Conservation (phyloP, 495 filamentous ascomycete genomes). For the Aspergillus conjunctus region DNA sequence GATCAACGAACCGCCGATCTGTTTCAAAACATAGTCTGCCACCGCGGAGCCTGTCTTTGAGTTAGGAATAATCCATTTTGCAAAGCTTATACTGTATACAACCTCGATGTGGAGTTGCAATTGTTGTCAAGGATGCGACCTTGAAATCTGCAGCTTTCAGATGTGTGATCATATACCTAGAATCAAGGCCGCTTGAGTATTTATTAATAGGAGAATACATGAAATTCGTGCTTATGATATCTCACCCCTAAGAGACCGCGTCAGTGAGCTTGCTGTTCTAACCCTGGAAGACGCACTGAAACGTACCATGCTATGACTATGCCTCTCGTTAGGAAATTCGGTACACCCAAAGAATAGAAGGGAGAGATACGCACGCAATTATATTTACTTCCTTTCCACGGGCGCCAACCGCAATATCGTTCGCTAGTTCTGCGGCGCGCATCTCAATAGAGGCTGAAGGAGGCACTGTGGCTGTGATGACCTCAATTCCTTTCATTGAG, state of each 20-base stretch:
- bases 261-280: constrained; percentile 20
- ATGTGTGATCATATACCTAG: constrained; percentile 87
- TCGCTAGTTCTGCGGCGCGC: constrained; percentile 66
- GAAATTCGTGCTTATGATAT: constrained; percentile 12
- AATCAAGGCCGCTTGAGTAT: constrained; percentile 74
- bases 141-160: constrained; percentile 71
- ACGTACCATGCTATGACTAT: constrained; percentile 73
- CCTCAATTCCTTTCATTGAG: constrained; percentile 67
- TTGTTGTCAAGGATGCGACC: constrained; percentile 79
- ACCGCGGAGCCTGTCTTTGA: constrained; percentile 64
- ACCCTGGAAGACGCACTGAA: not conserved
- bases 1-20: constrained; percentile 54
- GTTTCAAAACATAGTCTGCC: constrained; percentile 79
- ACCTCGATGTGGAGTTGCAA: constrained; percentile 86
- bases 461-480: constrained; percentile 81
- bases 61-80: constrained; percentile 5
- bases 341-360: not conserved
- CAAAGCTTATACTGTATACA: not conserved
- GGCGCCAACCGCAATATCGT: constrained; percentile 66
- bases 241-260: constrained; percentile 47
- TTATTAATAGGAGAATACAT: constrained; percentile 25
- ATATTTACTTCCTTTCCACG: constrained; percentile 81
- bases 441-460: constrained; percentile 77
- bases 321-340: constrained; percentile 19
- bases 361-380: constrained; percentile 63